A percentile compares a stretch with the other conserved stretches of the same genome.
These are phyloP conservation scores for Echinosophora koreensis DNA, from an alignment of 306 rosid genomes.

Conservation along the genomic window DNA sequence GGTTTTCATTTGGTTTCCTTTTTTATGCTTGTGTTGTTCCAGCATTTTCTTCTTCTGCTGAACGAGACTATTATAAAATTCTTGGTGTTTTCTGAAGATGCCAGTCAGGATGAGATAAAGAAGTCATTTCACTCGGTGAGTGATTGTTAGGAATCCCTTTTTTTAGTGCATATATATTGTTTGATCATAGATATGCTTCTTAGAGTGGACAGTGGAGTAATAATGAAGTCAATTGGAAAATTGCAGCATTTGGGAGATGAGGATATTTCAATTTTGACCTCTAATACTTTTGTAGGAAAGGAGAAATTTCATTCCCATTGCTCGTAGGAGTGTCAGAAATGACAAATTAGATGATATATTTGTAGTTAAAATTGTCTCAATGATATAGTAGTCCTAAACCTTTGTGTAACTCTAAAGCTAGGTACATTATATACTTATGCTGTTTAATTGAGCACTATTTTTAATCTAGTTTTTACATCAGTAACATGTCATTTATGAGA, in stretches of 20 bases:
- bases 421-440: not conserved
- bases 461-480: conserved; percentile 2
- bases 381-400: not conserved
- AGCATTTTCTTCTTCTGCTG: conserved; percentile 60
- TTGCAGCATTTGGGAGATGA: conserved; percentile 20
- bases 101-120: conserved; percentile 80
- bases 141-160: conserved; percentile 39
- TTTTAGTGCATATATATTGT: conserved; percentile 2
- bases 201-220: conserved; percentile 18
- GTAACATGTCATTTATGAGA: conserved; percentile 10
- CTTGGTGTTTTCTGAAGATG: conserved; percentile 75
- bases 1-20: conserved; percentile 31
- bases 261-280: conserved; percentile 14
- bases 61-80: conserved; percentile 70
- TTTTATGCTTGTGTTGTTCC: conserved; percentile 37
- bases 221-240: conserved; percentile 33
- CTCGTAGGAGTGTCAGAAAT: conserved; percentile 3
- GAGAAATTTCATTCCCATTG: conserved; percentile 18
- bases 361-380: conserved; percentile 1
- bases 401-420: not conserved
- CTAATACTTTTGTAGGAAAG: conserved; percentile 10
- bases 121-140: conserved; percentile 82
- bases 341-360: conserved; percentile 7
- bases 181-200: conserved; percentile 36
- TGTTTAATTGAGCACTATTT: conserved; percentile 14